These are phyloP conservation scores for Kwoniella shandongensis DNA, from an alignment of 768 basidiomycete genomes.

Conservation along the genomic window DNA sequence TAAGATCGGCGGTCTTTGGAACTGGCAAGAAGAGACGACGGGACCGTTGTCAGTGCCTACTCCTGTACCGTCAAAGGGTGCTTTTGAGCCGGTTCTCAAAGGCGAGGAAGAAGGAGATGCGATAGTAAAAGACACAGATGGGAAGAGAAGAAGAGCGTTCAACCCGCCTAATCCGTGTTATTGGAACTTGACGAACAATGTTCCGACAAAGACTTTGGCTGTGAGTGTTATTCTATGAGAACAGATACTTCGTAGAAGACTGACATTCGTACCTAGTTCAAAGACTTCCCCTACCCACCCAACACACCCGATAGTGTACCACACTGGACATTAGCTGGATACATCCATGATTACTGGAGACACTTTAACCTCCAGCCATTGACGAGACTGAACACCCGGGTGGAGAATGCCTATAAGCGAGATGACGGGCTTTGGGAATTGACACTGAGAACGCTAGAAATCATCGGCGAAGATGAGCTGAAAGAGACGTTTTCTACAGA, in stretches of 20 bases:
- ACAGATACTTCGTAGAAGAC: background rate
- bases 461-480: background rate
- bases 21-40: conserved; percentile 14
- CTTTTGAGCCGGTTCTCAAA: conserved; percentile 21
- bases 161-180: conserved; percentile 41
- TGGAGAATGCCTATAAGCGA: conserved; percentile 57
- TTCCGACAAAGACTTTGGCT: conserved; percentile 32
- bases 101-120: no score
- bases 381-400: conserved; percentile 58
- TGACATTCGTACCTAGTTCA: conserved; percentile 18
- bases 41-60: conserved; percentile 27
- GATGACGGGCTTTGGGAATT: conserved; percentile 6
- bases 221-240: conserved; percentile 45
- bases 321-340: conserved; percentile 53
- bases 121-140: background rate
- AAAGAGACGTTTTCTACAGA: conserved; percentile 30
- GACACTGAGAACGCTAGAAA: background rate
- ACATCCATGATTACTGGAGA: conserved; percentile 58
- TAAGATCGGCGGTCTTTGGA: conserved; percentile 37
- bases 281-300: conserved; percentile 36
- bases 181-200: conserved; percentile 36
- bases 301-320: conserved; percentile 32
- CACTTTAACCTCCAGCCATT: conserved; percentile 57
- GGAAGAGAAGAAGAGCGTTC: conserved; percentile 17
- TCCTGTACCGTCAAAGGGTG: conserved; percentile 34